Percentiles rank a stretch among this genome's conserved stretches.
Conservation (phyloP, 2,329 filamentous ascomycete species). For the Botrytis fragariae region DNA sequence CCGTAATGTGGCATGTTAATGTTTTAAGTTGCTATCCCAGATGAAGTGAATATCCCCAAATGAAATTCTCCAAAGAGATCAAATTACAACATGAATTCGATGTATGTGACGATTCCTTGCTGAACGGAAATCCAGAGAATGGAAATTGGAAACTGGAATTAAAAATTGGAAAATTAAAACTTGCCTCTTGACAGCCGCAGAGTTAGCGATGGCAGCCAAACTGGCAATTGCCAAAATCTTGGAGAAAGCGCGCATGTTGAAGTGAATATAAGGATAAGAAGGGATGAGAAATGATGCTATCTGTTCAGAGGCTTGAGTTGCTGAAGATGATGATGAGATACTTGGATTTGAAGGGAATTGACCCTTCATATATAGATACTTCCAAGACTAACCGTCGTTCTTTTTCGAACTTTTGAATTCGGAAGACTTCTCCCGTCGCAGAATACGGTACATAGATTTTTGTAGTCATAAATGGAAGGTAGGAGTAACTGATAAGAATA, state of each 20-base stretch:
- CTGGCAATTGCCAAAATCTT: constrained; percentile 14
- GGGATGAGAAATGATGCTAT: background rate
- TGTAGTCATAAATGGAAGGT: background rate
- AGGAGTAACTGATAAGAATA: background rate
- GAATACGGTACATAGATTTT: too few species aligned
- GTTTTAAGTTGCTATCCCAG: background rate
- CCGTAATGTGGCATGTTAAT: background rate
- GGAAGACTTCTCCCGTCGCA: background rate
- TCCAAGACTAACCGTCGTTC: background rate
- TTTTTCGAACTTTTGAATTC: background rate
- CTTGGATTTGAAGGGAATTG: background rate
- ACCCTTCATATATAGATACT: background rate
- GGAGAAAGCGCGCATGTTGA: constrained; percentile 12
- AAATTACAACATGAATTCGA: background rate
- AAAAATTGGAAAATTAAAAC: background rate
- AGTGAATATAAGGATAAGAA: background rate
- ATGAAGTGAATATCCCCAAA: too few species aligned
- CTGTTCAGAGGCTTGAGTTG: background rate
- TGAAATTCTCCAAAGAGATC: background rate
- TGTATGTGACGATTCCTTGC: background rate
- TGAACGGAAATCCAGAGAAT: background rate
- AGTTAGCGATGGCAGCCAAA: constrained; percentile 21
- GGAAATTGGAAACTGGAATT: background rate
- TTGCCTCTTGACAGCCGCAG: constrained; percentile 22
- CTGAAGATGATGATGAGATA: background rate